Evolutionary conservation across 805 yeast species (phyloP).

Genomic region (Ogataea ganodermae): DNA sequence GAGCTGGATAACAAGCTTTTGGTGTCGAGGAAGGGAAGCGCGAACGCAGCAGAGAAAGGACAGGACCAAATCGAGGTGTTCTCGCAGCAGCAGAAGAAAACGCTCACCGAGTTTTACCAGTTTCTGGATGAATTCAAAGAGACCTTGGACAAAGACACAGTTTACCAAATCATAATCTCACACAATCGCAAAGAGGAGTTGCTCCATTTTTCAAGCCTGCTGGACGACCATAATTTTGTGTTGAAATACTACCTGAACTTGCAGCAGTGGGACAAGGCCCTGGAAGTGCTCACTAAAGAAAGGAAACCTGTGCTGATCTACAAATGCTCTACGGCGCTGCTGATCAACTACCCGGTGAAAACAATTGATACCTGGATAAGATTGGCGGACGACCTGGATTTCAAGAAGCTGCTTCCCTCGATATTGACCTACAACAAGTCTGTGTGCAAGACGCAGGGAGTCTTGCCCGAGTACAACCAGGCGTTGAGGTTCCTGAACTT

Average conservation of each 20-base stretch:
- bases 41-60: slow-evolving; percentile 12
- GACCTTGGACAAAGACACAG: slow-evolving; percentile 61
- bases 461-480: slow-evolving; percentile 53
- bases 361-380: slow-evolving; percentile 83
- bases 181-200: slow-evolving; percentile 68
- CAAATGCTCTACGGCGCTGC: slow-evolving; percentile 65
- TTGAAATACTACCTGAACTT: slow-evolving; percentile 66
- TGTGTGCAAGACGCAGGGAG: slow-evolving; percentile 33
- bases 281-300: slow-evolving; percentile 55
- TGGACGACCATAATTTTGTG: slow-evolving; percentile 69
- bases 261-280: slow-evolving; percentile 74
- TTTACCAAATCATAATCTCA: slow-evolving; percentile 68
- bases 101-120: slow-evolving; percentile 38
- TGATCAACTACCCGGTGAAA: slow-evolving; percentile 64
- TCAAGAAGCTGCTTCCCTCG: slow-evolving; percentile 72
- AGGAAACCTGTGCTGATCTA: slow-evolving; percentile 55
- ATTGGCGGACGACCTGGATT: slow-evolving; percentile 50
- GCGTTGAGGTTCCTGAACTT: slow-evolving; percentile 65
- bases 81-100: slow-evolving; percentile 35
- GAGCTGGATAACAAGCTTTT: slow-evolving; percentile 38
- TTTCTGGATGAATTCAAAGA: slow-evolving; percentile 54
- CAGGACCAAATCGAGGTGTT: slow-evolving; percentile 11
- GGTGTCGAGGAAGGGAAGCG: slow-evolving; percentile 5
- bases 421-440: slow-evolving; percentile 65
- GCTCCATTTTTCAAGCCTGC: slow-evolving; percentile 63